Percentiles rank a stretch among this genome's conserved stretches.
Evolutionary conservation across 257 asterid genomes (phyloP).

Genomic region (Solanum corneliomulleri): DNA sequence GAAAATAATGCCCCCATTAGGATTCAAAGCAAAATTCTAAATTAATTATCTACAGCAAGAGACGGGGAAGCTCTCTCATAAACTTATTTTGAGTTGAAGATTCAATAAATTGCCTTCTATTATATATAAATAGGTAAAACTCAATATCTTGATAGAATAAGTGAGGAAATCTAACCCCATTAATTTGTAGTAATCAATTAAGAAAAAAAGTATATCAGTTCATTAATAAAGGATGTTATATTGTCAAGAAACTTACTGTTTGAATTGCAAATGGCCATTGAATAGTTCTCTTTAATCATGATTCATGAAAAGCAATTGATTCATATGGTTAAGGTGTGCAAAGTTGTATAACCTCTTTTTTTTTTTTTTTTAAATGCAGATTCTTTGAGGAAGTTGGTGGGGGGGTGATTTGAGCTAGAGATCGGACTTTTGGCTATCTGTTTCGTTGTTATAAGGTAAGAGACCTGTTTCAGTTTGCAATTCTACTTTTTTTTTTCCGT

Average conservation of each 20-base stretch:
- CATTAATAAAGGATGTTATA: neutral
- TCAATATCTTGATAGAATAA: neutral
- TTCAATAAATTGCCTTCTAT: neutral
- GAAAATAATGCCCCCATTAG: neutral
- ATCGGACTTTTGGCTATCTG: neutral
- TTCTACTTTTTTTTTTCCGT: neutral
- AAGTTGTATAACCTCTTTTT: neutral
- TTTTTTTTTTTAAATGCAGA: neutral
- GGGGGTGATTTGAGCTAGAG: neutral
- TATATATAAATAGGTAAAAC: neutral
- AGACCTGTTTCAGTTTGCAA: conserved; percentile 24
- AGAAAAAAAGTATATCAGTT: neutral
- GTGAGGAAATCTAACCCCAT: neutral
- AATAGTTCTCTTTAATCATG: neutral
- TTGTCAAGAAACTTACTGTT: neutral
- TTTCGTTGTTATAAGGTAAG: conserved; percentile 57
- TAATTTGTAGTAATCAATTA: neutral
- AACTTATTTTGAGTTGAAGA: neutral
- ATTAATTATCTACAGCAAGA: neutral
- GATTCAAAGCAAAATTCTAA: neutral
- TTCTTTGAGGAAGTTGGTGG: neutral
- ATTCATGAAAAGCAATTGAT: neutral
- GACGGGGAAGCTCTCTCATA: neutral
- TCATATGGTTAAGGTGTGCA: neutral
- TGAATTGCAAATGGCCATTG: neutral